Base-by-base conservation (phyloP, 1,139 yeast species). In the Hyphopichia pseudoburtonii region DNA sequence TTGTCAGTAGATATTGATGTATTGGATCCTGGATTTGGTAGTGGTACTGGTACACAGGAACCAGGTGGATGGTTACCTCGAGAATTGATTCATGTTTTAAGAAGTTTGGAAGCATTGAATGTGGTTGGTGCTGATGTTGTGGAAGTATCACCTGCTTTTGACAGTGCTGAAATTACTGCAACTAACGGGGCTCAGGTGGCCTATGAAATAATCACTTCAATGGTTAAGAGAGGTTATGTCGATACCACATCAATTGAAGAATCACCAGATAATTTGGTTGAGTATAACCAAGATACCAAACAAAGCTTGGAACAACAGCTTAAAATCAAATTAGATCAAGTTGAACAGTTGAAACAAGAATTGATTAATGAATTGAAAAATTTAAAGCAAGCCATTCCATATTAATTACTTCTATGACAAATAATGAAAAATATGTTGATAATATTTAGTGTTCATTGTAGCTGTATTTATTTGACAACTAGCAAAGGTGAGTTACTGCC, bases 41-140 rank as follows among this genome's bases (percentile, higher is more conserved):
- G 88, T 38, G 94, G 92, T 2, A 85, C 94, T 1, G 94, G 94
- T 8, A 85, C 94, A 3, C 86, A 82, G 44, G 94, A 85, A 58
- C 82, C 84, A 4, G 94, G 94, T 39, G 94, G 94, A 38, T 76
- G 87, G 75, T 64, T 83, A 35, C 83, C 90, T n/a, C 70, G 94
- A 41, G 94, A 85, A 55, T 69, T 85, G 41, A 71, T 84, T 38
- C 70, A 79, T 41, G 68, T 85, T 21, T 62, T 85, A 43, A 70
- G 90, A 46, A 68, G 69, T 8, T 58, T 85, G 30, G 85, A 81
- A 17, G 60, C 60, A 9, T 65, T 84, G 51, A 78, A 80, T 42
- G 47, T 85, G 22, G 87, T 85, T 26, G 94, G 92, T 30, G 90
- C 85, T 5, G 94, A 85, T 56, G 66, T 85, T 23, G 92, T 85